phyloP scores from a whole-genome alignment of 2,329 filamentous ascomycete genomes.

The Ophiocordyceps camponoti-saundersi region DNA sequence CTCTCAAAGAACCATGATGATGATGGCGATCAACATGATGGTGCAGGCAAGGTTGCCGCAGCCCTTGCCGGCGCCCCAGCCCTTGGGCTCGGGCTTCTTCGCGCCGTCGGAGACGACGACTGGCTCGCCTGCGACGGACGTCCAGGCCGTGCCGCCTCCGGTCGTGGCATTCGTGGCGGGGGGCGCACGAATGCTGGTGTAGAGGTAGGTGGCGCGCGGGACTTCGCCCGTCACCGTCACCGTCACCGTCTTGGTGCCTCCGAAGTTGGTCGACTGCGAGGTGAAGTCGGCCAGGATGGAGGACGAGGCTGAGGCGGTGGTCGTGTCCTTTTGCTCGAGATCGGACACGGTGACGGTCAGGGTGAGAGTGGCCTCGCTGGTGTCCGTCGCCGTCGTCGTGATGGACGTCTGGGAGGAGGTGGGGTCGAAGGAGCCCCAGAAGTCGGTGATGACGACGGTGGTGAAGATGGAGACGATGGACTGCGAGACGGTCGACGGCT shows the following conservation, averaged over 20 bases:
- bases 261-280: conserved; percentile 1
- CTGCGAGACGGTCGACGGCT: conserved; percentile 11
- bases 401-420: neutral
- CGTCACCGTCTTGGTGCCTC: conserved; percentile 11
- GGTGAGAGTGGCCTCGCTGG: conserved; percentile 10
- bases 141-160: conserved; percentile 8
- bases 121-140: conserved; percentile 7
- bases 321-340: neutral
- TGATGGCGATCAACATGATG: conserved; percentile 17
- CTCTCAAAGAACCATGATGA: conserved; percentile 16
- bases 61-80: conserved; percentile 12
- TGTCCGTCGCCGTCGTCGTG: conserved; percentile 8
- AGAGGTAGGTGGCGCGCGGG: conserved; percentile 11
- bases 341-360: conserved; percentile 11
- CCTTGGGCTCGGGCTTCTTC: conserved; percentile 15
- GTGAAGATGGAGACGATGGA: conserved; percentile 4
- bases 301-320: conserved; percentile 3
- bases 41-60: conserved; percentile 16
- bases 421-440: conserved; percentile 8
- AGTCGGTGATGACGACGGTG: conserved; percentile 14
- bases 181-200: conserved; percentile 14
- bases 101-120: conserved; percentile 14
- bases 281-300: conserved; percentile 9
- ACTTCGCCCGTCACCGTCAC: conserved; percentile 15
- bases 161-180: conserved; percentile 13